Evolutionary conservation across 768 basidiomycete species (phyloP).

Genomic region (Lactifluus piperatus): DNA sequence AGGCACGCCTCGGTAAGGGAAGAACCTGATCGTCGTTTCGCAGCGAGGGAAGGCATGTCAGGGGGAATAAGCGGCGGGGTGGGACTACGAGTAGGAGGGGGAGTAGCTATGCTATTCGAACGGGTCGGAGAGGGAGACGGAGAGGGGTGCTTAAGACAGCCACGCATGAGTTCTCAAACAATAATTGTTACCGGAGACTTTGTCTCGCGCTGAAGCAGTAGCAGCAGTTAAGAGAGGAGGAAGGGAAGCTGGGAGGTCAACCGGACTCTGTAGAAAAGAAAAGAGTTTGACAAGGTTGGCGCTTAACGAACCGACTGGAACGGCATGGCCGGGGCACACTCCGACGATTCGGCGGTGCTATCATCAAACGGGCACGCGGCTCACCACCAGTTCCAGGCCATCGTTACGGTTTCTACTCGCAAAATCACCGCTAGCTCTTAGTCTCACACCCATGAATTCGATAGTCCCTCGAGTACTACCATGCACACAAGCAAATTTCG

Average conservation of each 20-base stretch:
- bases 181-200: background rate
- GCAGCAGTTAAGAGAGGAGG: background rate
- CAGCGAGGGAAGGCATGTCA: slow-evolving; percentile 3
- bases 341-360: background rate
- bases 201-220: background rate
- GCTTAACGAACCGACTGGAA: background rate
- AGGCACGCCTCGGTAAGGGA: slow-evolving; percentile 9
- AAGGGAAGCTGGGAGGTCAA: background rate
- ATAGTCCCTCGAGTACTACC: background rate
- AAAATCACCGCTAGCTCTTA: background rate
- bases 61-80: slow-evolving; percentile 15
- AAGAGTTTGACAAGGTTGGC: background rate
- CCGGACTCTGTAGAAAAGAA: background rate
- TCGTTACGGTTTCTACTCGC: too few species aligned
- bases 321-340: background rate
- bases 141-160: slow-evolving; percentile 16
- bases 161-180: slow-evolving; percentile 9
- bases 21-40: background rate
- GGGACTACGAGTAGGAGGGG: slow-evolving; percentile 12
- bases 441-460: background rate
- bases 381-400: background rate
- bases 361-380: background rate
- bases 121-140: background rate
- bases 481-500: background rate
- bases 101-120: slow-evolving; percentile 10